Conservation (phyloP, 208 protist genomes). For the Wallacemonas sp. region DNA sequence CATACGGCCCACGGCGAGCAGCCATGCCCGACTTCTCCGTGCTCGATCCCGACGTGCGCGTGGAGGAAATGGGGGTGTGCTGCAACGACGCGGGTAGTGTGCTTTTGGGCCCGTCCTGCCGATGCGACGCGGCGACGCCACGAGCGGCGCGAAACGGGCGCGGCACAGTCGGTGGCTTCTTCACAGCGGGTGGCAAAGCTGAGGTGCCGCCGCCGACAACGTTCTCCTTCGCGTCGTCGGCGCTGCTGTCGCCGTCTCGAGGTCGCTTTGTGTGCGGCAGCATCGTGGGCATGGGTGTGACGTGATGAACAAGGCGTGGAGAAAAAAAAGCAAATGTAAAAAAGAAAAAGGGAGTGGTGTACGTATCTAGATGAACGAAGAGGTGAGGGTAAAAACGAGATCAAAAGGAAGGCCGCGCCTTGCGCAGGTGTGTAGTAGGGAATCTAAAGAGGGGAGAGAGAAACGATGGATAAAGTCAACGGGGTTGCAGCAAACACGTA, state of each 20-base stretch:
- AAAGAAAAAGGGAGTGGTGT: too few relatives aligned
- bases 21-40: not conserved
- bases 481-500: too few relatives aligned
- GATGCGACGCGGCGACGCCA: slow-evolving; percentile 5
- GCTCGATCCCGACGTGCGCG: not conserved
- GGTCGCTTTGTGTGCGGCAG: slow-evolving; percentile 8
- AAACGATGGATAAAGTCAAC: not conserved
- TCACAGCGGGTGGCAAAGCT: not conserved
- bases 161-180: slow-evolving; percentile 4
- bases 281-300: not conserved
- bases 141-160: slow-evolving; percentile 7
- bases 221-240: slow-evolving; percentile 7
- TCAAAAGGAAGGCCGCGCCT: too few relatives aligned
- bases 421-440: too few relatives aligned
- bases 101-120: not conserved
- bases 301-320: not conserved
- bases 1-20: too few relatives aligned
- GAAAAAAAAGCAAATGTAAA: too few relatives aligned
- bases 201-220: not conserved
- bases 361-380: too few relatives aligned
- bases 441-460: not conserved
- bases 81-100: not conserved
- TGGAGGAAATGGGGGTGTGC: slow-evolving; percentile 9
- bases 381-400: too few relatives aligned
- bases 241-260: not conserved